These are phyloP conservation scores for Cladosporium oxysporum DNA, from an alignment of 2,329 filamentous ascomycete genomes.

Conservation along the genomic window DNA sequence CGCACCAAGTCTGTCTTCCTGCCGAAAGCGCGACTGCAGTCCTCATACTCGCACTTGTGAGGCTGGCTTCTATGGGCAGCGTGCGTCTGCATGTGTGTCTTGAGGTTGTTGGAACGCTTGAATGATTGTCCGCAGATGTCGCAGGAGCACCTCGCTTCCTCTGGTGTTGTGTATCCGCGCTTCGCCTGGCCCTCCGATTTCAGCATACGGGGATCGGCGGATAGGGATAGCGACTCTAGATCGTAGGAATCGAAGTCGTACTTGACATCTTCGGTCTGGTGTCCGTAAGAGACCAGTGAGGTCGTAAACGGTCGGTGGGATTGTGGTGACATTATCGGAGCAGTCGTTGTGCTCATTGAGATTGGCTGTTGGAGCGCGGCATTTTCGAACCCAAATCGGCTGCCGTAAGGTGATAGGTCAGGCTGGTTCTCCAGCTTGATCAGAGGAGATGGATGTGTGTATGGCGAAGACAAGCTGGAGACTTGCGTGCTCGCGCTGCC, in stretches of 20 bases:
- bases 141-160: constrained; percentile 73
- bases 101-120: constrained; percentile 82
- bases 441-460: background rate
- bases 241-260: background rate
- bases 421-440: constrained; percentile 16
- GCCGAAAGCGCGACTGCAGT: constrained; percentile 75
- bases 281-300: background rate
- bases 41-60: constrained; percentile 64
- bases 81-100: constrained; percentile 82
- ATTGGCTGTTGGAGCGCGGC: background rate
- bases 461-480: constrained; percentile 9
- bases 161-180: constrained; percentile 49
- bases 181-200: constrained; percentile 25
- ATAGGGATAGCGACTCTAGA: constrained; percentile 3
- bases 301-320: background rate
- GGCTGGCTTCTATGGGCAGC: constrained; percentile 71
- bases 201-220: background rate
- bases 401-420: background rate
- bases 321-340: background rate
- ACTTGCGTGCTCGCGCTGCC: constrained; percentile 10
- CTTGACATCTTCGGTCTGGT: background rate
- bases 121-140: constrained; percentile 76
- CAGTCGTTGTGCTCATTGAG: background rate
- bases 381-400: background rate
- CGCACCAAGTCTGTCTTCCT: constrained; percentile 75